phyloP scores from a whole-genome alignment of 2,329 filamentous ascomycete species.

The Alternaria longipes region DNA sequence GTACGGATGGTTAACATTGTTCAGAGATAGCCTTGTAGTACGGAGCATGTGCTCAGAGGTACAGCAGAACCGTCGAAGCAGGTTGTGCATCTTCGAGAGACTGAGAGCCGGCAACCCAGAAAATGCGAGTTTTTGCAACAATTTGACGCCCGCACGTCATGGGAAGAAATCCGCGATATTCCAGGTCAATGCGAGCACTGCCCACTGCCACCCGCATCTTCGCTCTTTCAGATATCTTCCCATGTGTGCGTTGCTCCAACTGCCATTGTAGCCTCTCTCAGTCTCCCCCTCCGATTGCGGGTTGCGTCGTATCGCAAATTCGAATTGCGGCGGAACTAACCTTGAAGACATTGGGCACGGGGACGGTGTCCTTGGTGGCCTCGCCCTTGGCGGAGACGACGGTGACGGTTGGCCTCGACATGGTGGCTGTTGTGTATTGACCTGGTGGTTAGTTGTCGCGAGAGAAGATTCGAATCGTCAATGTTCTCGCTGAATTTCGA shows the following conservation, averaged over 20 bases:
- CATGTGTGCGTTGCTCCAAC: constrained; percentile 21
- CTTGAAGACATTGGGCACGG: constrained; percentile 96
- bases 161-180: constrained; percentile 8
- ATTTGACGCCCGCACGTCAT: not conserved
- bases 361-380: constrained; percentile 86
- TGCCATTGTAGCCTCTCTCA: constrained; percentile 17
- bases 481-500: constrained; percentile 10
- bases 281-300: constrained; percentile 4
- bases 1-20: constrained; percentile 18
- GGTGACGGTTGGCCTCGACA: constrained; percentile 96
- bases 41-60: not conserved
- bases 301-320: constrained; percentile 22
- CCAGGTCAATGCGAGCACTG: constrained; percentile 2
- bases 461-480: constrained; percentile 17
- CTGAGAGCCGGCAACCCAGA: constrained; percentile 2
- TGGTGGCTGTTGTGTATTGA: constrained; percentile 51
- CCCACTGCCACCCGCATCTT: not conserved
- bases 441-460: constrained; percentile 43
- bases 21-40: not conserved
- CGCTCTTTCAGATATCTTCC: constrained; percentile 4
- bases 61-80: not conserved
- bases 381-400: constrained; percentile 97
- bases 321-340: constrained; percentile 37
- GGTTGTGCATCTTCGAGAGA: not conserved
- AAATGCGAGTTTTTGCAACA: constrained; percentile 12